Base-by-base conservation (phyloP, 352 stramenopile species). In the Pythium insidiosum region DNA sequence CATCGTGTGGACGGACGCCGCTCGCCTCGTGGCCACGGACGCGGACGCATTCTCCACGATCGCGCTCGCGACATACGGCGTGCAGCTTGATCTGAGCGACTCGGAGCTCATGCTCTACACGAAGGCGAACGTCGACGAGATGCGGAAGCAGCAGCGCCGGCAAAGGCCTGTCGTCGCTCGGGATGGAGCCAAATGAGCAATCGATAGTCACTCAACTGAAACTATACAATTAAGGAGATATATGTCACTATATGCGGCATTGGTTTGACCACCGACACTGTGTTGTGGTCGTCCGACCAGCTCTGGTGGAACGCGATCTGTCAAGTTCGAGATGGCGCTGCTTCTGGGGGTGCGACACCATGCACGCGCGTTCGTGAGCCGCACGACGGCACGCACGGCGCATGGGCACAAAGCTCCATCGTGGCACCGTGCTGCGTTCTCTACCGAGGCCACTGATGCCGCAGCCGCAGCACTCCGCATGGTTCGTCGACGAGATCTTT, bases 61-160 rank as follows among this genome's bases (percentile, higher is more conserved):
- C 18, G 72, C 65, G 6, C 52, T 72, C 12, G 65, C 59, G 23
- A 73, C 71, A 18, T 86, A 86, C 48, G 70, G 75, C 37, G 50
- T 88, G 12, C 68, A 84, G 39, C 47, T 85, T 42, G 75, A 88
- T 26, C 51, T 86, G 38, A 71, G 45, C 25, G 73, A 88, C 18
- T 51, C 68, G 6, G 75, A 88, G 40, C 46, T 88, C 20, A 44
- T 71, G 33, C 55, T 84, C 15, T 78, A 83, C 50, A 66, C 83
- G 43, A 83, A 81, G 38, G 68, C 70, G 15, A 84, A 88, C 56
- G 56, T 84, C 34, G 70, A 88, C 19, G 75, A 86, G 45, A 47
- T 81, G 33, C 63, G 69, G 1, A 53, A 65, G 4, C 55, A 63
- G 13, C 54, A 70, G 30, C 30, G 34, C 7, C 38, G 50, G 12